Evolutionary conservation across 179 eudicot species (phyloP).

Genomic region (Carnegiea gigantea): DNA sequence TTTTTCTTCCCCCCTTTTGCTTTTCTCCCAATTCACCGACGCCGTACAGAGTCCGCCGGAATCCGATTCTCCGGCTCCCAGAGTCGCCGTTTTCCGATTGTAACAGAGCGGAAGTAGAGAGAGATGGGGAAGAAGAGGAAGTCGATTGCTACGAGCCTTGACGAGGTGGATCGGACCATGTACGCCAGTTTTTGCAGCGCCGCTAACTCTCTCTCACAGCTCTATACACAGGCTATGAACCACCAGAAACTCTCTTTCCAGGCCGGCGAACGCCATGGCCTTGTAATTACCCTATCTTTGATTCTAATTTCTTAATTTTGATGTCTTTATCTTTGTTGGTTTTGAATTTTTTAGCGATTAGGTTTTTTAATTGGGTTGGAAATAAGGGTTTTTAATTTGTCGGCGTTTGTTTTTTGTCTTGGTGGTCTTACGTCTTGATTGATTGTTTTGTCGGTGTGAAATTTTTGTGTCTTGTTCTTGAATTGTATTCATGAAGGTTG

Average conservation of each 20-base stretch:
- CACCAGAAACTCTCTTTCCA: conserved; percentile 70
- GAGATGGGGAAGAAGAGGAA: conserved; percentile 76
- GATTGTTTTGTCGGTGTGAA: neutral
- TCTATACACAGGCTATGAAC: conserved; percentile 72
- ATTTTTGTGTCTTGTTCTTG: neutral
- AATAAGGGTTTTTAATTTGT: neutral
- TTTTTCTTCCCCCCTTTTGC: neutral
- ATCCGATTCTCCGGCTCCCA: conserved; percentile 9
- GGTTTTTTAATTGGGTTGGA: neutral
- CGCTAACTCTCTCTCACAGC: conserved; percentile 74
- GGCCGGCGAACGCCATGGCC: conserved; percentile 73
- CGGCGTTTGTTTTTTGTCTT: neutral
- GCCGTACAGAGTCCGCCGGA: neutral
- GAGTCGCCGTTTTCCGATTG: neutral
- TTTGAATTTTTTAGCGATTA: neutral
- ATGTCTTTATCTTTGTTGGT: neutral
- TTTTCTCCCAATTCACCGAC: conserved; percentile 2
- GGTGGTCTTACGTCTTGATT: neutral
- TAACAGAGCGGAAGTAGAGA: neutral
- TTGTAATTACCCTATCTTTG: conserved; percentile 33
- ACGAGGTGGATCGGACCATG: conserved; percentile 82
- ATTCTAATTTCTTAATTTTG: neutral
- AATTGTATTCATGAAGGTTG: neutral
- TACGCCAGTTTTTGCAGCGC: conserved; percentile 63
- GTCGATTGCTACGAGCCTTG: conserved; percentile 56